Base-by-base conservation (phyloP, 441 rosid species). In the Monsonia emarginata region DNA sequence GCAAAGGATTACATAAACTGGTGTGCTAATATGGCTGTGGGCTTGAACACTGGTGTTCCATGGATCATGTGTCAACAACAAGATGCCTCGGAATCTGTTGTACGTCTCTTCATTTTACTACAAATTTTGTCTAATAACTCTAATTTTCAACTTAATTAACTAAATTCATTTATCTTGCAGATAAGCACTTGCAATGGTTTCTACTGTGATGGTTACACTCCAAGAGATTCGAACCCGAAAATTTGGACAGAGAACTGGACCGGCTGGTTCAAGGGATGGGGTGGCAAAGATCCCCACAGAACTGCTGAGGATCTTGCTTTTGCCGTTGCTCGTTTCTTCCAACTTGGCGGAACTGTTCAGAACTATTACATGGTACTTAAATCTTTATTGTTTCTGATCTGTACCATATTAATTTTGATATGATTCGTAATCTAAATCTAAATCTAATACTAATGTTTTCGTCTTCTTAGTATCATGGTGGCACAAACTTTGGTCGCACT, bases 51-150 rank as follows among this genome's bases (percentile, higher is more conserved):
- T 19, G 71, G 75, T 28, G 66, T 82, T 40, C 84, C 82, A 1
- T 82, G 86, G 86, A 72, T 80, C 54, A 82, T 78, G 84, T 82
- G 82, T 65, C 74, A 80, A 54, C 81, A 82, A 44, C 24, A 30
- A 0, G 66, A 77, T 65, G 77, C 82, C 36, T 82, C 83, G 26
- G 18, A 26, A 0, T 61, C 78, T 14, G 62, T 74, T 66, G 78
- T 74, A 65, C n/a, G n/a, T n/a, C n/a, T n/a, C n/a, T n/a, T n/a
- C n/a, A n/a, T n/a, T n/a, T n/a, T n/a, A n/a, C n/a, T n/a, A n/a
- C n/a, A n/a, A n/a, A n/a, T n/a, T n/a, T n/a, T n/a, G n/a, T n/a
- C n/a, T n/a, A n/a, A n/a, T n/a, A n/a, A n/a, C n/a, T n/a, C n/a
- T n/a, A n/a, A n/a, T n/a, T n/a, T n/a, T n/a, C n/a, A n/a, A n/a